phyloP scores from a whole-genome alignment of 495 filamentous ascomycete species.

The Trichocladium antarcticum region DNA sequence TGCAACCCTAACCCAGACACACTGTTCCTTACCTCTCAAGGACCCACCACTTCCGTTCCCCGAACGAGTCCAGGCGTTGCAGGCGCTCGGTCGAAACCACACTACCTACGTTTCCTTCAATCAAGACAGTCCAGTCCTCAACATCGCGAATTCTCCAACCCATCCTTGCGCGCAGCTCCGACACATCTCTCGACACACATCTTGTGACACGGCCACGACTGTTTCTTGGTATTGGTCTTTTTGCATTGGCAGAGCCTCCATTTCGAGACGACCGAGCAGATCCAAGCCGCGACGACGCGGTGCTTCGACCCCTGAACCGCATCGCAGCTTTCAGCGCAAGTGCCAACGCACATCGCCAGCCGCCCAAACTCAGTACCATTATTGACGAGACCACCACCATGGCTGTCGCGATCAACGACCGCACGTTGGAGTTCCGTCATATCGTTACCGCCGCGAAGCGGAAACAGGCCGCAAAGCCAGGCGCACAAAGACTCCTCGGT shows the following conservation, averaged over 20 bases:
- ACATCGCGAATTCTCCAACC: not conserved
- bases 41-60: too few relatives aligned
- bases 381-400: conserved; percentile 30
- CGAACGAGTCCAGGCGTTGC: conserved; percentile 7
- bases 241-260: too few relatives aligned
- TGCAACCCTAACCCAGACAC: too few relatives aligned
- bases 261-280: too few relatives aligned
- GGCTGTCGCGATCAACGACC: conserved; percentile 82
- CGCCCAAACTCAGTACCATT: conserved; percentile 25
- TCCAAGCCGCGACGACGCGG: not conserved
- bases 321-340: not conserved
- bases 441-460: conserved; percentile 77
- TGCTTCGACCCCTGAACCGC: not conserved
- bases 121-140: not conserved
- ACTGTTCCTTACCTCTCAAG: too few relatives aligned
- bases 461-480: conserved; percentile 57
- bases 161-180: not conserved
- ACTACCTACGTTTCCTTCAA: conserved; percentile 8
- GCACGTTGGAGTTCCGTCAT: conserved; percentile 85
- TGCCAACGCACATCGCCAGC: not conserved
- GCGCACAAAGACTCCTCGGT: conserved; percentile 64
- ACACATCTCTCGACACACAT: not conserved
- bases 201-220: too few relatives aligned
- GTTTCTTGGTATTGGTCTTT: too few relatives aligned
- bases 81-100: conserved; percentile 1